A percentile compares a stretch with the other conserved stretches of the same genome.
Evolutionary conservation across 192 early-diverging fungal species (phyloP).

Genomic region (Coemansia interrupta): DNA sequence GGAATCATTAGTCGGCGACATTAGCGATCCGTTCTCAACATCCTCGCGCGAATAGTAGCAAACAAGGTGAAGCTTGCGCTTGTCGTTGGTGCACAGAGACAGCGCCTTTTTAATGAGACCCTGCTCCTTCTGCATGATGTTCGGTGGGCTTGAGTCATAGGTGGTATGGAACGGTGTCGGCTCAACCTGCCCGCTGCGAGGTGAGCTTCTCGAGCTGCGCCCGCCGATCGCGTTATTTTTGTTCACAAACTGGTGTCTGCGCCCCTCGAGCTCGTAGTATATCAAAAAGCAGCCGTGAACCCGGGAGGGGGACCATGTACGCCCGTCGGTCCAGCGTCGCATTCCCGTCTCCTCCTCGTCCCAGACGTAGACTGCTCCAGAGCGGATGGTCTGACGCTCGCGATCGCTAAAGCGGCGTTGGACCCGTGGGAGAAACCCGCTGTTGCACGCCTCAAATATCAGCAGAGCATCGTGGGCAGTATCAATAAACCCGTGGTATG

Average conservation of each 20-base stretch:
- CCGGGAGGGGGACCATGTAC: slow-evolving; percentile 81
- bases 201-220: slow-evolving; percentile 41
- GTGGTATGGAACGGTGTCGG: slow-evolving; percentile 17
- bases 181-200: slow-evolving; percentile 17
- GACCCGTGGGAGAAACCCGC: slow-evolving; percentile 63
- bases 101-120: slow-evolving; percentile 86
- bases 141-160: slow-evolving; percentile 43
- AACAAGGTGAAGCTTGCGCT: slow-evolving; percentile 83
- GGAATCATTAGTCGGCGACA: slow-evolving; percentile 64
- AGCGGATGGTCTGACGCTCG: slow-evolving; percentile 74
- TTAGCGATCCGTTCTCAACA: slow-evolving; percentile 59
- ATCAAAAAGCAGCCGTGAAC: slow-evolving; percentile 86
- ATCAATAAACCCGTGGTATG: slow-evolving; percentile 79
- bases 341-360: slow-evolving; percentile 90
- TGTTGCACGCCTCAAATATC: slow-evolving; percentile 84
- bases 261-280: slow-evolving; percentile 78
- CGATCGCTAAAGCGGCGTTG: slow-evolving; percentile 80
- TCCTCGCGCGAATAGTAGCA: slow-evolving; percentile 85
- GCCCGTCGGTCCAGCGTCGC: slow-evolving; percentile 87
- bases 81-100: slow-evolving; percentile 74
- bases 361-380: slow-evolving; percentile 85
- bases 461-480: slow-evolving; percentile 83
- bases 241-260: slow-evolving; percentile 55
- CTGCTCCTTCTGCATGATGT: slow-evolving; percentile 62
- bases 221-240: slow-evolving; percentile 7